A percentile compares a stretch with the other conserved stretches of the same genome.
phyloP scores from a whole-genome alignment of 495 filamentous ascomycete species.

The Tuber umbilicatum region DNA sequence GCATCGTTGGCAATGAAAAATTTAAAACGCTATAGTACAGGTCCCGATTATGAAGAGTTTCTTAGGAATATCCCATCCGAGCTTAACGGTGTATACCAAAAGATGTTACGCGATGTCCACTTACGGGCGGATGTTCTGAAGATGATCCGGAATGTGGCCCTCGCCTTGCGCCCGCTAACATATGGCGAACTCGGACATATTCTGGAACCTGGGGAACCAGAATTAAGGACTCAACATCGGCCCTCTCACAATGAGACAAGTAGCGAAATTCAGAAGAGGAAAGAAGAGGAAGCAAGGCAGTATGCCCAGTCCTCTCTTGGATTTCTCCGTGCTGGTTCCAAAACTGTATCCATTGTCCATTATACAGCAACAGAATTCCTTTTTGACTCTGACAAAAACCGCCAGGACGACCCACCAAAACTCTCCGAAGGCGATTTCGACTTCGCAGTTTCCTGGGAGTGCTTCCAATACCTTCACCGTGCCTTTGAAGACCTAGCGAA shows the following conservation, averaged over 20 bases:
- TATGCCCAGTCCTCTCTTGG: neutral
- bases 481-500: no score
- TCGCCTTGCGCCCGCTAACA: neutral
- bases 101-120: neutral
- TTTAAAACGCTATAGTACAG: neutral
- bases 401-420: neutral
- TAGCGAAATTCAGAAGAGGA: neutral
- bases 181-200: neutral
- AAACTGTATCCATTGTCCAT: neutral
- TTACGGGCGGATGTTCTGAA: neutral
- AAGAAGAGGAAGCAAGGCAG: neutral
- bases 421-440: neutral
- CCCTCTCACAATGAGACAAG: neutral
- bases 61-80: neutral
- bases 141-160: neutral
- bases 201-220: neutral
- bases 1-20: neutral
- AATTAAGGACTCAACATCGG: neutral
- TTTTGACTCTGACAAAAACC: neutral
- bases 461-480: neutral
- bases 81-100: neutral
- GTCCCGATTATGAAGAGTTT: neutral
- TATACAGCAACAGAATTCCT: neutral
- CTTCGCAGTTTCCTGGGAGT: neutral
- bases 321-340: neutral